Conservation (phyloP, 2,329 filamentous ascomycete genomes). For the Elsinoe perseae region DNA sequence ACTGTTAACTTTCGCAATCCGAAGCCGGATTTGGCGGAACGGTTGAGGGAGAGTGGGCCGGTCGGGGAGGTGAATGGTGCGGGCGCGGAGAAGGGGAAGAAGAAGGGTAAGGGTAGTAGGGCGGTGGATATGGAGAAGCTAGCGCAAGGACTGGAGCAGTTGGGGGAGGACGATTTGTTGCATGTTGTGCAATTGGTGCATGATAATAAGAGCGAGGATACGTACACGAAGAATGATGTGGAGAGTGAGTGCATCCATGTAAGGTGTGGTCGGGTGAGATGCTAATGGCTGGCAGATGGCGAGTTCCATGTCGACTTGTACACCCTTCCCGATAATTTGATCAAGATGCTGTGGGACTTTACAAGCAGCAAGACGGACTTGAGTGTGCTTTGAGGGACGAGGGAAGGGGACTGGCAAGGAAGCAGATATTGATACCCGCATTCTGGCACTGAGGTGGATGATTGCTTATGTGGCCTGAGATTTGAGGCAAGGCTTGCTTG, state of each 20-base stretch:
- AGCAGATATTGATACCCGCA: constrained; percentile 1
- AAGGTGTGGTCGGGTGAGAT: constrained; percentile 23
- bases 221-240: constrained; percentile 94
- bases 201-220: constrained; percentile 89
- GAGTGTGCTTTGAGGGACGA: constrained; percentile 18
- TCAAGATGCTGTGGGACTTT: constrained; percentile 95
- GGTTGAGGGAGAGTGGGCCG: constrained; percentile 75
- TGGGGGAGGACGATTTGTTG: constrained; percentile 85
- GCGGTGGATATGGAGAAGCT: constrained; percentile 91
- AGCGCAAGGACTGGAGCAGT: constrained; percentile 79
- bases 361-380: constrained; percentile 37
- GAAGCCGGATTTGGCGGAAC: constrained; percentile 70
- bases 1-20: constrained; percentile 84
- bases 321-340: constrained; percentile 81
- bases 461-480: neutral
- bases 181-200: constrained; percentile 97
- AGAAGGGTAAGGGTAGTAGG: constrained; percentile 48
- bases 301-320: constrained; percentile 98
- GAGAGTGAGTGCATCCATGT: constrained; percentile 60
- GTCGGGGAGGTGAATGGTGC: constrained; percentile 54
- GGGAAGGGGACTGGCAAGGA: neutral
- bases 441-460: neutral
- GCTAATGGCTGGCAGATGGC: constrained; percentile 55
- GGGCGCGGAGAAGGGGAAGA: constrained; percentile 65
- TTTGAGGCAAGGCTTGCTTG: neutral